Conservation (phyloP, 495 filamentous ascomycete species). For the Penicillium odoratum region DNA sequence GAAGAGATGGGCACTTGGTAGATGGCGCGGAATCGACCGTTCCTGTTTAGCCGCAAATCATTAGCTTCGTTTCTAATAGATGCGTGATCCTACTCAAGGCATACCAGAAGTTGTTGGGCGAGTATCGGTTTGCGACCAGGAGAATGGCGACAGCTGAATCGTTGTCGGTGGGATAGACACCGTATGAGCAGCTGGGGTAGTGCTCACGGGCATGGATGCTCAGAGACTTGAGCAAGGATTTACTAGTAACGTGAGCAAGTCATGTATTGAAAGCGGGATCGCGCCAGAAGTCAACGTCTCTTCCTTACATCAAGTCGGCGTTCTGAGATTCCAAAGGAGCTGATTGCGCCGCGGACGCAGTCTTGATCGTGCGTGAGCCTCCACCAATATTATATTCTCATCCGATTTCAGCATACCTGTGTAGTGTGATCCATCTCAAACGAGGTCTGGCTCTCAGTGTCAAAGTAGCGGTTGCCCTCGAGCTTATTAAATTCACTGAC, state of each 20-base stretch:
- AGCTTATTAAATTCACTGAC: slow-evolving; percentile 83
- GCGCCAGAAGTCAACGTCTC: neutral
- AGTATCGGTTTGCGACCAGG: slow-evolving; percentile 93
- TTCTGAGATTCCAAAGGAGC: slow-evolving; percentile 78
- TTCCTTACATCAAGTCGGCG: slow-evolving; percentile 71
- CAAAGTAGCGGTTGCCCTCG: slow-evolving; percentile 79
- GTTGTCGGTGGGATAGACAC: slow-evolving; percentile 74
- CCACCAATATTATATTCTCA: slow-evolving; percentile 4
- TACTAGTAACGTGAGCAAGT: slow-evolving; percentile 25
- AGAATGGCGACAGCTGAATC: slow-evolving; percentile 76
- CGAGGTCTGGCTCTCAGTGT: slow-evolving; percentile 79
- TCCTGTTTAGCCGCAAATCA: slow-evolving; percentile 53
- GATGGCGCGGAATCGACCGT: slow-evolving; percentile 90
- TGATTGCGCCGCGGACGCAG: slow-evolving; percentile 79
- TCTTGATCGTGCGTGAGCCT: slow-evolving; percentile 47
- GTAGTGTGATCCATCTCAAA: slow-evolving; percentile 85
- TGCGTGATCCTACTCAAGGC: neutral
- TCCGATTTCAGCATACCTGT: slow-evolving; percentile 51
- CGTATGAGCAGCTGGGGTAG: slow-evolving; percentile 77
- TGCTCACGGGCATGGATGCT: slow-evolving; percentile 82
- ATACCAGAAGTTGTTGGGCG: slow-evolving; percentile 95
- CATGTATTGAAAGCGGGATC: neutral
- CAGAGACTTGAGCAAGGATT: slow-evolving; percentile 77
- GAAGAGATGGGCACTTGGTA: slow-evolving; percentile 70
- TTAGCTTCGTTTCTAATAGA: slow-evolving; percentile 5